Conservation (phyloP, 2,329 filamentous ascomycete genomes). For the Endocalyx cinctus region DNA sequence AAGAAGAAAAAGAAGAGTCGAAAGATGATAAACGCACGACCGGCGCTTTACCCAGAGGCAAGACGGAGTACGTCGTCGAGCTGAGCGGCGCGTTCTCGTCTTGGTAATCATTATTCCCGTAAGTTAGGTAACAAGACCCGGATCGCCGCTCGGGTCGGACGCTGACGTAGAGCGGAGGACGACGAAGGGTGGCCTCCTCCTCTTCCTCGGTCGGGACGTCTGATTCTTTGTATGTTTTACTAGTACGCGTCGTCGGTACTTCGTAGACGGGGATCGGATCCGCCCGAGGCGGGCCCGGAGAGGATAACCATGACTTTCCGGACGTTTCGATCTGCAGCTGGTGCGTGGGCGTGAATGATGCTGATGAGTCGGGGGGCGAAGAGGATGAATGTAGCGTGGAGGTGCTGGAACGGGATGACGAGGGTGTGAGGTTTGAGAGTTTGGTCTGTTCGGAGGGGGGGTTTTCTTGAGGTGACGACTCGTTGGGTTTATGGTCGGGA, state of each 20-base stretch:
- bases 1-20: too few species aligned
- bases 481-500: too few species aligned
- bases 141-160: constrained; percentile 42
- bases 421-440: constrained; percentile 5
- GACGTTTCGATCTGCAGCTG: constrained; percentile 44
- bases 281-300: too few species aligned
- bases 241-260: constrained; percentile 27
- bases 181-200: too few species aligned
- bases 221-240: constrained; percentile 27
- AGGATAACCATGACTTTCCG: constrained; percentile 39
- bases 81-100: constrained; percentile 14
- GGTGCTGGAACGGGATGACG: too few species aligned
- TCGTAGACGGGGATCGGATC: constrained; percentile 40
- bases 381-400: too few species aligned
- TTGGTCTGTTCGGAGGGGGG: too few species aligned
- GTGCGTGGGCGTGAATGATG: constrained; percentile 36
- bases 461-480: too few species aligned
- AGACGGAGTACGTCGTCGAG: not conserved
- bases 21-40: too few species aligned
- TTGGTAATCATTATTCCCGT: constrained; percentile 31
- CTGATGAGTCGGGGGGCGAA: not conserved
- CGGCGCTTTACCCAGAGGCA: constrained; percentile 10
- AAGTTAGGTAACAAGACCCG: constrained; percentile 43
- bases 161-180: constrained; percentile 47
- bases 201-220: constrained; percentile 33